Conservation (phyloP, 371 early-diverging fungal genomes). For the Zopfochytrium polystomum region DNA sequence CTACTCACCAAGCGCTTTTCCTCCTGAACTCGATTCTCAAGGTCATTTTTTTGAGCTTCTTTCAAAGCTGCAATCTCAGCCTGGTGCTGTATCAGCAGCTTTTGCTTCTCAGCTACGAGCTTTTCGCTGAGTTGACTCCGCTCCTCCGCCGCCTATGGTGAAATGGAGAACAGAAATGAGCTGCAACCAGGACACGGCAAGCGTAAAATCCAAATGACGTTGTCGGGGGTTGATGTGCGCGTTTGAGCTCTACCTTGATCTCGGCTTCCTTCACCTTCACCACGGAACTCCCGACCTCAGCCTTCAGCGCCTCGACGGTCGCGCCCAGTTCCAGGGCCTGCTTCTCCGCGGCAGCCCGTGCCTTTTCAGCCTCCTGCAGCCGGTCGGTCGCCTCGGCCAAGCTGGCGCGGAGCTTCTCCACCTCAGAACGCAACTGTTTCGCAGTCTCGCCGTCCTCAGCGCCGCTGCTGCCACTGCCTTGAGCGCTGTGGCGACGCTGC, state of each 20-base stretch:
- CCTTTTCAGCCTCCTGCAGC: constrained; percentile 6
- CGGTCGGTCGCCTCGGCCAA: neutral
- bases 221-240: neutral
- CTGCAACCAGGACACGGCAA: too few species aligned
- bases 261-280: too few species aligned
- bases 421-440: neutral
- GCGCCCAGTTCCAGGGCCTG: constrained; percentile 10
- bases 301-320: constrained; percentile 4
- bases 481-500: neutral
- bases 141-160: too few species aligned
- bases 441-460: neutral
- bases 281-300: neutral
- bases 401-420: neutral
- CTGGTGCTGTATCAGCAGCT: too few species aligned
- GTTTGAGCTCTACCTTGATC: neutral
- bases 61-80: too few species aligned
- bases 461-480: neutral
- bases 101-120: too few species aligned
- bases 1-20: too few species aligned
- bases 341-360: neutral
- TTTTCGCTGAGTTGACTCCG: too few species aligned
- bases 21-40: too few species aligned
- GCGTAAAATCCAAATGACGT: too few species aligned
- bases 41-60: too few species aligned
- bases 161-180: too few species aligned